Conservation (phyloP, 2,329 filamentous ascomycete species). For the Cercospora beticola region DNA sequence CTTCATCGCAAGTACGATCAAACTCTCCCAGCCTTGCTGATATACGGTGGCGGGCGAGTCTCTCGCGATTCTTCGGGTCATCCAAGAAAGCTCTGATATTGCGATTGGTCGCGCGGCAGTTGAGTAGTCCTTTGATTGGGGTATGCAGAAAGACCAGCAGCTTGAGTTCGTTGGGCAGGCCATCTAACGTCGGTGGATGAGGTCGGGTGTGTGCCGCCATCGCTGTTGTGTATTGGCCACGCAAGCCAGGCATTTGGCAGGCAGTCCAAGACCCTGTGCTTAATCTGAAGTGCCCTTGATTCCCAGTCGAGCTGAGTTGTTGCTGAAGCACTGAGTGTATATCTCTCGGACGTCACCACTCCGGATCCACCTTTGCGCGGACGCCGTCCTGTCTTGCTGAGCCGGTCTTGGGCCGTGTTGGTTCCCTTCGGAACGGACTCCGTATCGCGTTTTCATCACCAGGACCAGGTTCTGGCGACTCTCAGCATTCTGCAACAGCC, state of each 20-base stretch:
- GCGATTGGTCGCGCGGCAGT: constrained; percentile 7
- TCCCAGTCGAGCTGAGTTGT: not conserved
- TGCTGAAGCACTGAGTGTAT: not conserved
- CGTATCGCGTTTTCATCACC: not conserved
- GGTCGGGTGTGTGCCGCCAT: not conserved
- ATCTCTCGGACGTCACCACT: not conserved
- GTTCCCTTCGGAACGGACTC: not conserved
- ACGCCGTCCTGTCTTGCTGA: not conserved
- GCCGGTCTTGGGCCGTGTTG: not conserved
- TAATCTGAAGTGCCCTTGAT: not conserved
- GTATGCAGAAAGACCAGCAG: not conserved
- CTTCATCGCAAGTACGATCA: not conserved
- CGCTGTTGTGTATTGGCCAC: not conserved
- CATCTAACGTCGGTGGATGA: not conserved
- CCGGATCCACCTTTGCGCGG: not conserved
- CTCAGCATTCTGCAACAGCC: not conserved
- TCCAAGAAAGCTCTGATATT: constrained; percentile 5
- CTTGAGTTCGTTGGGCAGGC: constrained; percentile 5
- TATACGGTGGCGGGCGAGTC: constrained; percentile 2
- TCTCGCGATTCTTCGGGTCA: constrained; percentile 2
- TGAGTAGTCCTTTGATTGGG: not conserved
- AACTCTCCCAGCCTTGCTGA: not conserved
- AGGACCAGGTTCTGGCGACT: not conserved
- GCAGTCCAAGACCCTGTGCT: not conserved
- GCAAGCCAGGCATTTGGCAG: not conserved